Conservation (phyloP, 2,329 filamentous ascomycete genomes). For the Diaporthe vexans region DNA sequence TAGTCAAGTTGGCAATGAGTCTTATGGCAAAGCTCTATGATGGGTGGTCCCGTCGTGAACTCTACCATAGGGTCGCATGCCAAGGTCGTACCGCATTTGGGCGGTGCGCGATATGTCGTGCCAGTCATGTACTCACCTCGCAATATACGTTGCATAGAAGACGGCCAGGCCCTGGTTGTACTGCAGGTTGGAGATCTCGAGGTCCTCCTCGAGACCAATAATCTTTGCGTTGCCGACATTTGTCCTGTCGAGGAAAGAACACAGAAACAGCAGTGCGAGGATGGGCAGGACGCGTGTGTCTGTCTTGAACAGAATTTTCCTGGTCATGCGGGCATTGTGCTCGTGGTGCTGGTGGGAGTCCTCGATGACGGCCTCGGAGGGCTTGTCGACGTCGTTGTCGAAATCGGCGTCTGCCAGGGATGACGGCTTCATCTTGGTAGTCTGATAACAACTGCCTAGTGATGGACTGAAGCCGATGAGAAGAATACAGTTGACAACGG, state of each 20-base stretch:
- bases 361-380: constrained; percentile 44
- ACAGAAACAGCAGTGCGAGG: constrained; percentile 75
- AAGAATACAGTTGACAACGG: background rate
- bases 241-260: constrained; percentile 76
- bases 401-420: constrained; percentile 26
- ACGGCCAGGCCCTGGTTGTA: constrained; percentile 75
- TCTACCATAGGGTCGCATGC: background rate
- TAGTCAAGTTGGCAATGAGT: background rate
- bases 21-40: background rate
- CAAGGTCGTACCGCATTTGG: background rate
- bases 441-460: no score
- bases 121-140: constrained; percentile 56
- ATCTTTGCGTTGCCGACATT: constrained; percentile 81
- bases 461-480: background rate
- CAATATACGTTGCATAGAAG: constrained; percentile 76
- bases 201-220: constrained; percentile 70
- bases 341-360: constrained; percentile 39
- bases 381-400: constrained; percentile 41
- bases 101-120: no score
- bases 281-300: constrained; percentile 70
- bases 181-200: constrained; percentile 71
- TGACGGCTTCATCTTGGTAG: constrained; percentile 22
- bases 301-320: constrained; percentile 48
- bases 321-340: constrained; percentile 44
- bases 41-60: background rate